Base-by-base conservation (phyloP, 805 yeast genomes). In the Priceomyces fermenticarens region DNA sequence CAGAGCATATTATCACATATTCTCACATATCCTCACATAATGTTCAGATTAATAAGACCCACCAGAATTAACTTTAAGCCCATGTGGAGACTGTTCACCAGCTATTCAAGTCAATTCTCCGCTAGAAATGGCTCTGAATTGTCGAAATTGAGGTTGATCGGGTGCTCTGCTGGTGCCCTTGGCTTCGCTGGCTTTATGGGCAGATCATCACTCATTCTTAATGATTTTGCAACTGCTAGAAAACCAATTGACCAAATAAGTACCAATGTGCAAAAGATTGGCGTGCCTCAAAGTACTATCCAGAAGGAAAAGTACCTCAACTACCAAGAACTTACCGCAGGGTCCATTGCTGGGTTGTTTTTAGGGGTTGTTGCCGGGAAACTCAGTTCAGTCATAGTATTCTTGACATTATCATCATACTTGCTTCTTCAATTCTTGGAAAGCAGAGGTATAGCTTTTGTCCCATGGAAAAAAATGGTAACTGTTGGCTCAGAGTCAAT, bases 331-430 rank as follows among this genome's bases (percentile, higher is more conserved):
- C 63, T 83, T 51, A 72, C 85, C 11, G 60, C 80, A 43, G 88
- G 88, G 4, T 78, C 85, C 1, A 65, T 82, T 53, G 65, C 78
- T 6, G 88, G 88, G 0, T 63, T 81, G 42, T 65, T 77, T 28
- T 48, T 75, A 38, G 88, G 88, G 1, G 65, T 78, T 15, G 62
- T 81, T 26, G 70, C 75, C n/a, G 87, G 88, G 13, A 80, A 80
- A 52, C 62, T 83, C 43, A 72, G 80, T 42, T 65, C 77, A 13
- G 67, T 78, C 23, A 62, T 83, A 27, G 79, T 79, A 31, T 65
- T 75, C 23, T 51, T 77, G 31, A 55, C 80, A 1, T 62, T 79
- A n/a, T 65, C 79, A 2, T 53, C 69, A 29, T 68, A 68, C 42
- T 60, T 69, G 35, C 53, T 67, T 12, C 39, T 65, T 10, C 84